A percentile compares a stretch with the other conserved stretches of the same genome.
phyloP scores from a whole-genome alignment of 2,329 filamentous ascomycete genomes.

The Trichoderma koningiopsis region DNA sequence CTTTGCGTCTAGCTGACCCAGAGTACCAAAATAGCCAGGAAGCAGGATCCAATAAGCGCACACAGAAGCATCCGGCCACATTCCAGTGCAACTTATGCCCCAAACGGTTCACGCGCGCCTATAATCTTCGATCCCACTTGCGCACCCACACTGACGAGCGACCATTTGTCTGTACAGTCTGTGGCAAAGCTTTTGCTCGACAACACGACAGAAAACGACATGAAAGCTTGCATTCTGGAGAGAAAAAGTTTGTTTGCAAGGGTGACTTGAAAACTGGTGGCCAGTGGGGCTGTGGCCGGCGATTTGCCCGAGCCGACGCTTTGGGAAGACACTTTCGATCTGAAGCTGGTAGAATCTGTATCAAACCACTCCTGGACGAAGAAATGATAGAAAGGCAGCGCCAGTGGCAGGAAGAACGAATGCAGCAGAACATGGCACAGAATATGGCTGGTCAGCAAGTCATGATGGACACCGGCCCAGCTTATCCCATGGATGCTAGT shows the following conservation, averaged over 20 bases:
- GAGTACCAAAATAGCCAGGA: conserved; percentile 71
- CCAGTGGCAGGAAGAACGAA: conserved; percentile 70
- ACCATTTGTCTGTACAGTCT: conserved; percentile 95
- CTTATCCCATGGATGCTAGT: conserved; percentile 58
- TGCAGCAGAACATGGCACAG: conserved; percentile 65
- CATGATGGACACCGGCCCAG: conserved; percentile 62
- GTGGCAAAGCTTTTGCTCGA: conserved; percentile 93
- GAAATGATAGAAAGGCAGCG: conserved; percentile 83
- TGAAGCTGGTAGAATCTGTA: conserved; percentile 93
- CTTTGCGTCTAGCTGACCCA: conserved; percentile 88
- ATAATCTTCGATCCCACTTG: conserved; percentile 92
- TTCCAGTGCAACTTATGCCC: conserved; percentile 94
- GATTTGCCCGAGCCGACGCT: conserved; percentile 94
- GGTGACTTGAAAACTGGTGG: conserved; percentile 82
- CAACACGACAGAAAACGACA: conserved; percentile 98
- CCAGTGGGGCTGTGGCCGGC: conserved; percentile 88
- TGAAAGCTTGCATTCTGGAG: conserved; percentile 91
- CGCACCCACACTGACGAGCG: conserved; percentile 96
- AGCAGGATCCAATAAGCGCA: conserved; percentile 70
- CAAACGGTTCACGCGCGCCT: conserved; percentile 93
- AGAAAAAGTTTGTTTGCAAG: conserved; percentile 98
- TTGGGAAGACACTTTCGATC: conserved; percentile 93
- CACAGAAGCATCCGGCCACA: conserved; percentile 95
- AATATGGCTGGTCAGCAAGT: conserved; percentile 57
- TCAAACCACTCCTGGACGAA: conserved; percentile 95